Base-by-base conservation (phyloP, 108 stramenopile genomes). In the Thalassiosira profunda region DNA sequence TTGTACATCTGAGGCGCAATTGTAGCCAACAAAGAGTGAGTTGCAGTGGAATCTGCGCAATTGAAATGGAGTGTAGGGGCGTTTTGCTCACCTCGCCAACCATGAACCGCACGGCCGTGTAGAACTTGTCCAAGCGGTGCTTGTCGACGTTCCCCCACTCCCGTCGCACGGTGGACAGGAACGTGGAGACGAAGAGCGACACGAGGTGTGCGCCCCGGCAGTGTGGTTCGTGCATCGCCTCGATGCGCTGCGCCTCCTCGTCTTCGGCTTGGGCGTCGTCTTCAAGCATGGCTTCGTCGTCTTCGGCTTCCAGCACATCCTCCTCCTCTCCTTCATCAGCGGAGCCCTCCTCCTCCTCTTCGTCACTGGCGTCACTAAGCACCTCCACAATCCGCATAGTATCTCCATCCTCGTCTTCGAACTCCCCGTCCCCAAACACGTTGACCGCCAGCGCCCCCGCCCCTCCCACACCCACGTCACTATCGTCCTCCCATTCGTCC, bases 101-200 rank as follows among this genome's bases (percentile, higher is more conserved):
- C 74, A 90, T 84, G 28, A 84, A 58, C 31, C 97, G 84, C 44
- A 93, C 77, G 41, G 92, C 70, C 18, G 90, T 92, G 72, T 97
- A 97, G 47, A 97, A 95, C 61, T 97, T 97, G 67, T 97, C 93
- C 7, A 97, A 76, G 7, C 97, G 82, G 68, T 97, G 88, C 81
- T 95, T 93, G 72, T 97, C 97, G 71, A 97, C 89, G 48, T 84
- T 83, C 5, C 86, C 91, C 97, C 97, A 97, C 58, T 97, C 97
- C 23, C 95, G 78, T 20, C 74, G 58, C 29, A 97, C 44, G 2
- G 93, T 97, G 12, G 76, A 77, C 49, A 97, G 85, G 75, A 95
- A 95, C 17, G 92, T 92, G 30, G 79, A 58, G 45, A 96, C 68
- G 74, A 93, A 95, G 18, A 96, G 49, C 4, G 85, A 72, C 6